These are phyloP conservation scores for Saccharomycopsis sp. DNA, from an alignment of 805 yeast genomes.

Conservation along the genomic window DNA sequence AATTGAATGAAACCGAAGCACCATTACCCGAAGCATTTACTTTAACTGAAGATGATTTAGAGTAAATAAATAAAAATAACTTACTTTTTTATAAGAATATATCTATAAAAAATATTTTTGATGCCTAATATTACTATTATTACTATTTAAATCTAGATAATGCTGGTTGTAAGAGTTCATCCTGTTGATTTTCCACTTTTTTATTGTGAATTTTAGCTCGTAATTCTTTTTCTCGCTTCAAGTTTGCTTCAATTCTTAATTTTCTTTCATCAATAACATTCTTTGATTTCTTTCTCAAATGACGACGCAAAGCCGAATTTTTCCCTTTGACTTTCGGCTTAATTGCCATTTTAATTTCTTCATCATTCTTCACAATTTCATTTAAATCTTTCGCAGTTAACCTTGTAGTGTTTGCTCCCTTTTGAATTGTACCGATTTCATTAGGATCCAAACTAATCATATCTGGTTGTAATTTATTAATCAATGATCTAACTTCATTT, in stretches of 20 bases:
- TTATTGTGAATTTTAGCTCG: constrained; percentile 46
- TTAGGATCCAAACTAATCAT: constrained; percentile 88
- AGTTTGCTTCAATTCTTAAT: constrained; percentile 32
- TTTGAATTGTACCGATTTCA: constrained; percentile 77
- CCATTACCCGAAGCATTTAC: constrained; percentile 68
- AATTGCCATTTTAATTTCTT: constrained; percentile 46
- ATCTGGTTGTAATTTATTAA: constrained; percentile 88
- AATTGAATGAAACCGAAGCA: constrained; percentile 64
- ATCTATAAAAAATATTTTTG: not conserved
- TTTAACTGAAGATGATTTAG: constrained; percentile 43
- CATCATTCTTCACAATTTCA: constrained; percentile 36
- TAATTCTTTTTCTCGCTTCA: constrained; percentile 64
- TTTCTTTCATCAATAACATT: constrained; percentile 27
- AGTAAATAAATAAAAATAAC: not conserved
- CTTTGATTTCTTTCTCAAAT: constrained; percentile 33
- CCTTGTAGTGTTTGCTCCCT: constrained; percentile 55
- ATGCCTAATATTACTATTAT: not conserved
- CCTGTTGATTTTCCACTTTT: constrained; percentile 44
- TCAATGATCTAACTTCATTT: constrained; percentile 74
- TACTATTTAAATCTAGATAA: constrained; percentile 39
- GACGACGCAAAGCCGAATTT: constrained; percentile 76
- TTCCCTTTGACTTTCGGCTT: constrained; percentile 69
- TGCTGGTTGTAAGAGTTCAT: constrained; percentile 43
- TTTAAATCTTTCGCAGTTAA: constrained; percentile 53
- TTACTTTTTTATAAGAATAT: not conserved